A percentile compares a stretch with the other conserved stretches of the same genome.
Conservation (phyloP, 1,284 basidiomycete species). For the Anthracocystis walkeri region DNA sequence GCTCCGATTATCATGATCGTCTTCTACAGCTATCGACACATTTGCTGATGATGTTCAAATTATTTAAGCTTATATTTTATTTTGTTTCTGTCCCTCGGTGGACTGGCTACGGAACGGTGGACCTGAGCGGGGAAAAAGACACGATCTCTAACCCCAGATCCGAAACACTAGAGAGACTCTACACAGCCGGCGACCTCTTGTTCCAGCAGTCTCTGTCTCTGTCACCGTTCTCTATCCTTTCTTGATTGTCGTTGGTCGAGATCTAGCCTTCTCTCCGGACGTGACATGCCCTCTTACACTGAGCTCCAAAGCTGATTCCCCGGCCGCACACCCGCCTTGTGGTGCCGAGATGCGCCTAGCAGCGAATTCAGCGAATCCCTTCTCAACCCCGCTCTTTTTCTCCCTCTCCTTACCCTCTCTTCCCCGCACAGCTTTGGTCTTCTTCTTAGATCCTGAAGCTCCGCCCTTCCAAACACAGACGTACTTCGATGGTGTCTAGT, state of each 20-base stretch:
- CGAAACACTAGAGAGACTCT: background rate
- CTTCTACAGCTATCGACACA: too few species aligned
- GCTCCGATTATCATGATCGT: too few species aligned
- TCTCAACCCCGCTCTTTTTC: constrained; percentile 4
- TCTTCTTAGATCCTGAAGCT: constrained; percentile 28
- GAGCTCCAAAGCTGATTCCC: constrained; percentile 24
- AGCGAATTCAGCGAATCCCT: constrained; percentile 4
- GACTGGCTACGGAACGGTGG: constrained; percentile 12
- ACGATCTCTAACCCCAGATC: constrained; percentile 1
- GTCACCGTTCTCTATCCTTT: background rate
- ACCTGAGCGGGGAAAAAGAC: constrained; percentile 37
- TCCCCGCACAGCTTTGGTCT: background rate
- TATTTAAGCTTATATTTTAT: constrained; percentile 1
- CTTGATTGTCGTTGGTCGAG: background rate
- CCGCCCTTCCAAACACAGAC: background rate
- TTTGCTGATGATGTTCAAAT: too few species aligned
- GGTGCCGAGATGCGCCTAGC: constrained; percentile 42
- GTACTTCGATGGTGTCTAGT: background rate
- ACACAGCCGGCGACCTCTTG: constrained; percentile 7
- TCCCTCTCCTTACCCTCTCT: background rate
- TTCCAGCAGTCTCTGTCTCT: background rate
- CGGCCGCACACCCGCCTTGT: constrained; percentile 13
- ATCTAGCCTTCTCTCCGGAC: constrained; percentile 1
- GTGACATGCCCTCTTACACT: constrained; percentile 1
- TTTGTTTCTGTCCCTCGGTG: constrained; percentile 18